Evolutionary conservation across 768 basidiomycete species (phyloP), one percentile per base, ranked within the genome.

Genomic region (Calocybe cyanea): DNA sequence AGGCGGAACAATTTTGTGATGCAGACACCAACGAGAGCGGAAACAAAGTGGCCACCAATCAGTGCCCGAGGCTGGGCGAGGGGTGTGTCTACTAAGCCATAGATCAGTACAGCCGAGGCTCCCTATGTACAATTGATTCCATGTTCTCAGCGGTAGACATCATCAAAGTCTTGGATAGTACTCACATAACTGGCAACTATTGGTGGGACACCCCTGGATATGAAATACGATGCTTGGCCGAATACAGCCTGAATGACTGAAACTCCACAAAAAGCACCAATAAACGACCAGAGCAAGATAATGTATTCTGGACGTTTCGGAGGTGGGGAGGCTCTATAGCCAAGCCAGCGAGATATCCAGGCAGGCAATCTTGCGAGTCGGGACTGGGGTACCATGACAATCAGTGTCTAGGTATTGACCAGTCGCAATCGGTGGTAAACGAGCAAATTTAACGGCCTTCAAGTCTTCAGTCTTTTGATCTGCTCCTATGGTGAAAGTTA

Each of bases 101-200:
- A 80, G 23, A 77, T 68, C 35, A 81, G 64, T 7, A 79, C 72
- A 5, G 79, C 78, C 9, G 74, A 73, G 18, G 77, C 77, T 17
- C 75, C 78, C 80, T 80, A 38, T 25, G 43, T 5, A n/a, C n/a
- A 35, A 30, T 39, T 13, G 25, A 37, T 11, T 28, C n/a, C n/a
- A 28, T 11, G 6, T 28, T 28, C 11, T 28, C 25, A 28, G 25
- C 25, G 11, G 11, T 28, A 28, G 5, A 11, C 11, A 28, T 11
- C n/a, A n/a, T n/a, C n/a, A n/a, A 28, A 28, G 25, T 28, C 25
- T 28, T 6, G 25, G 25, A 21, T 24, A 11, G 6, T 15, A 63
- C 75, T 48, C 51, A 77, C 76, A 58, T 69, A 78, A 50, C 70
- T 72, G 15, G 73, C 71, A 2, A 78, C 58, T 33, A 78, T 71